Percentiles rank a stretch among this genome's conserved stretches.
Conservation (phyloP, 2,329 filamentous ascomycete genomes). For the Colletotrichum tropicicola region DNA sequence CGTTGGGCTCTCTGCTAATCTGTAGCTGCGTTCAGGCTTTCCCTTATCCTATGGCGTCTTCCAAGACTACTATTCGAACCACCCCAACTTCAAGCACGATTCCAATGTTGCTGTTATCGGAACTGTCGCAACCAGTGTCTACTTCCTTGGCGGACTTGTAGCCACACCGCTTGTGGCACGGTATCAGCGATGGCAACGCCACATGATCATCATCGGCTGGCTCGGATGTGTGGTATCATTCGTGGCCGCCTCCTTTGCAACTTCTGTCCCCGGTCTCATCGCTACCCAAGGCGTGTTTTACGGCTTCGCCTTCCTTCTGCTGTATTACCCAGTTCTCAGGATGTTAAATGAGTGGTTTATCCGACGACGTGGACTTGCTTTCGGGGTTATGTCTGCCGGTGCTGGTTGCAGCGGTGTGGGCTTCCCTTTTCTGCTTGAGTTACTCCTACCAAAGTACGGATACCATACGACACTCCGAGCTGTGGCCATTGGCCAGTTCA, state of each 20-base stretch:
- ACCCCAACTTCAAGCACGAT: constrained; percentile 34
- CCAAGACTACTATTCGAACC: constrained; percentile 38
- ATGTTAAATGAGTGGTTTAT: constrained; percentile 57
- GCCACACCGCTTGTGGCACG: constrained; percentile 33
- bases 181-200: constrained; percentile 29
- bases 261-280: constrained; percentile 33
- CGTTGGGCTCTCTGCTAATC: neutral
- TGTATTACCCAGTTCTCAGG: constrained; percentile 48
- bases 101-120: constrained; percentile 37
- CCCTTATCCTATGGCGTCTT: constrained; percentile 39
- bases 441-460: constrained; percentile 49
- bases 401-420: constrained; percentile 58
- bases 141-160: constrained; percentile 36
- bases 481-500: constrained; percentile 46
- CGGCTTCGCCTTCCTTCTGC: constrained; percentile 46
- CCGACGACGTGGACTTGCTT: constrained; percentile 53
- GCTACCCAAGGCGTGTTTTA: constrained; percentile 40
- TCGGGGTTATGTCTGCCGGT: constrained; percentile 58
- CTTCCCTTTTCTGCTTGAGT: constrained; percentile 53
- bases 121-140: constrained; percentile 35
- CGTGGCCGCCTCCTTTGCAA: constrained; percentile 32
- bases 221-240: neutral
- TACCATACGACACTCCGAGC: constrained; percentile 50
- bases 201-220: constrained; percentile 18
- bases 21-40: constrained; percentile 29